Percentiles rank a stretch among this genome's conserved stretches.
phyloP scores from a whole-genome alignment of 2,329 filamentous ascomycete species.

The Pyrenochaeta sp. region DNA sequence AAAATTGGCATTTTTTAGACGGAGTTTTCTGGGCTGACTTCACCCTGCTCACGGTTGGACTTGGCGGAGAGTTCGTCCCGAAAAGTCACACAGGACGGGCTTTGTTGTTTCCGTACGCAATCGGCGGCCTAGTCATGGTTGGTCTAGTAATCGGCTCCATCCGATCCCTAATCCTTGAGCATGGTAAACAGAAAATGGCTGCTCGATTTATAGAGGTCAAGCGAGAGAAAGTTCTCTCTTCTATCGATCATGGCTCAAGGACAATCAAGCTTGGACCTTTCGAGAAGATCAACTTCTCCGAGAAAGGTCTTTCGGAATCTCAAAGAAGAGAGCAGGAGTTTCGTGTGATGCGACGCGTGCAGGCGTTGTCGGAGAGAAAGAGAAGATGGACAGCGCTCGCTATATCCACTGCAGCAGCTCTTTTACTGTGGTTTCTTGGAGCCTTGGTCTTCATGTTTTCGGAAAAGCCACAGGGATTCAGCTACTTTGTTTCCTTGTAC shows the following conservation, averaged over 20 bases:
- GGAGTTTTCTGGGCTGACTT: conserved; percentile 66
- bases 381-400: conserved; percentile 53
- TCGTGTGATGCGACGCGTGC: conserved; percentile 52
- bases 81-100: conserved; percentile 59
- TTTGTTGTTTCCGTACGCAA: conserved; percentile 63
- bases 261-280: conserved; percentile 56
- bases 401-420: conserved; percentile 50
- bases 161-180: conserved; percentile 59
- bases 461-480: conserved; percentile 58
- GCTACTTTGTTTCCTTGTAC: conserved; percentile 62
- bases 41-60: conserved; percentile 64
- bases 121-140: conserved; percentile 63
- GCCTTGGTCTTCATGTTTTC: conserved; percentile 60
- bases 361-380: conserved; percentile 45
- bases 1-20: conserved; percentile 63
- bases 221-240: conserved; percentile 53
- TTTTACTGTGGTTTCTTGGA: conserved; percentile 57
- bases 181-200: conserved; percentile 60
- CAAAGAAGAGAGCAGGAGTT: conserved; percentile 60
- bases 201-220: conserved; percentile 60
- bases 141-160: conserved; percentile 65
- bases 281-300: conserved; percentile 51
- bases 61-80: conserved; percentile 61
- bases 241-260: conserved; percentile 49
- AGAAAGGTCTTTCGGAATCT: conserved; percentile 48